Conservation (phyloP, 306 rosid genomes). For the Leucaena leucocephala region DNA sequence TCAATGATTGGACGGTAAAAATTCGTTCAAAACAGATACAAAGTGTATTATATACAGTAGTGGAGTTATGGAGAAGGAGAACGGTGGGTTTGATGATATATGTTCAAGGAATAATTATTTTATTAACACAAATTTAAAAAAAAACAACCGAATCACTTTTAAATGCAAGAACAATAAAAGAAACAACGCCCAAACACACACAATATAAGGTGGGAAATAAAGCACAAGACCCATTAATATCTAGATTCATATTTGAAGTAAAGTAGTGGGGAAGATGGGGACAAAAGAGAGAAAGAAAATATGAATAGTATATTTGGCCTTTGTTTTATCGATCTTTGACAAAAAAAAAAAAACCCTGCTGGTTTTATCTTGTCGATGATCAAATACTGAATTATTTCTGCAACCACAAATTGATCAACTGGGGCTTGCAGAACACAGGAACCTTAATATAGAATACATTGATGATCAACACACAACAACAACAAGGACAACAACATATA, state of each 20-base stretch:
- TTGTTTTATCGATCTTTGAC: constrained; percentile 23
- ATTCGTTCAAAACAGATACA: too few species aligned
- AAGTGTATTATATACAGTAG: constrained; percentile 44
- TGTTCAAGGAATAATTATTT: constrained; percentile 36
- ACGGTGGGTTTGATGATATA: constrained; percentile 22
- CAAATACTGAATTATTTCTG: background rate
- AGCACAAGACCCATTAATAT: background rate
- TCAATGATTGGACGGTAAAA: too few species aligned
- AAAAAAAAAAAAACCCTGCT: background rate
- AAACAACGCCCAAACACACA: background rate
- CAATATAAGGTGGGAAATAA: too few species aligned
- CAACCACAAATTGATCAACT: background rate
- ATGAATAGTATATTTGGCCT: background rate
- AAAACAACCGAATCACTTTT: constrained; percentile 33
- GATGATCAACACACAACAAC: too few species aligned
- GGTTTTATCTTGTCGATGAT: background rate
- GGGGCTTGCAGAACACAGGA: too few species aligned
- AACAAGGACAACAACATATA: background rate
- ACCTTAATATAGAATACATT: too few species aligned
- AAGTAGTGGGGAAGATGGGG: constrained; percentile 16
- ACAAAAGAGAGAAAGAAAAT: constrained; percentile 28
- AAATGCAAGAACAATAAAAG: constrained; percentile 23
- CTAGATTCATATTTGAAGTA: background rate
- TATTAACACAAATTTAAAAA: constrained; percentile 24
- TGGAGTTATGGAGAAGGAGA: constrained; percentile 55